A percentile compares a stretch with the other conserved stretches of the same genome.
These are phyloP conservation scores for Exserohilum turcica DNA, from an alignment of 2,329 filamentous ascomycete species.

Conservation along the genomic window DNA sequence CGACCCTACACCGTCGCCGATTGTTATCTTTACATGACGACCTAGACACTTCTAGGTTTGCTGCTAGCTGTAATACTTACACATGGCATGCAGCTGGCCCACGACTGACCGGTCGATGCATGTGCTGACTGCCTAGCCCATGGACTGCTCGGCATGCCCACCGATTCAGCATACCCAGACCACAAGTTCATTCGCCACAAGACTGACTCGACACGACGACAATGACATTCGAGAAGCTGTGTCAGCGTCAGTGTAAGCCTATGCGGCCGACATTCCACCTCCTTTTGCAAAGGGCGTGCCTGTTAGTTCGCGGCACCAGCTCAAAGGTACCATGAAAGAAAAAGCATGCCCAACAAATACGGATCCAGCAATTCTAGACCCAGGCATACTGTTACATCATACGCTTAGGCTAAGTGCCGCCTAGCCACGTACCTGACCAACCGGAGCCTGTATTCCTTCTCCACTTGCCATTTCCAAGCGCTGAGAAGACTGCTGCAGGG, in stretches of 20 bases:
- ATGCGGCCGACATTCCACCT: not conserved
- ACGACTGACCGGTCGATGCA: not conserved
- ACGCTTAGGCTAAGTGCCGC: constrained; percentile 1
- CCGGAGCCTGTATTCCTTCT: constrained; percentile 8
- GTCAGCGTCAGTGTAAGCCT: not conserved
- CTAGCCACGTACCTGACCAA: constrained; percentile 11
- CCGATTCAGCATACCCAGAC: not conserved
- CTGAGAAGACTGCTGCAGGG: constrained; percentile 8
- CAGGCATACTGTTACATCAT: constrained; percentile 1
- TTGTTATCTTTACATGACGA: not conserved
- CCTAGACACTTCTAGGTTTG: not conserved
- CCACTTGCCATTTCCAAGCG: constrained; percentile 1
- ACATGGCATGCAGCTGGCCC: not conserved
- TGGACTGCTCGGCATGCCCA: not conserved
- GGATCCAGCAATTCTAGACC: constrained; percentile 1
- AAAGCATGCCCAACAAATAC: constrained; percentile 1
- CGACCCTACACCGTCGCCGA: not conserved
- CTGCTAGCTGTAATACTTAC: constrained; percentile 3
- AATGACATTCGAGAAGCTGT: not conserved
- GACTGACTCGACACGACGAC: not conserved
- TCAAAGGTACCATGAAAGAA: constrained; percentile 1
- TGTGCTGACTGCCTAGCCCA: not conserved
- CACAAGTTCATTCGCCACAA: not conserved
- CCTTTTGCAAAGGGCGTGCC: not conserved
- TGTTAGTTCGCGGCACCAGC: not conserved